Conservation (phyloP, 176 grass and related monocot species). For the Oryza coarctata region DNA sequence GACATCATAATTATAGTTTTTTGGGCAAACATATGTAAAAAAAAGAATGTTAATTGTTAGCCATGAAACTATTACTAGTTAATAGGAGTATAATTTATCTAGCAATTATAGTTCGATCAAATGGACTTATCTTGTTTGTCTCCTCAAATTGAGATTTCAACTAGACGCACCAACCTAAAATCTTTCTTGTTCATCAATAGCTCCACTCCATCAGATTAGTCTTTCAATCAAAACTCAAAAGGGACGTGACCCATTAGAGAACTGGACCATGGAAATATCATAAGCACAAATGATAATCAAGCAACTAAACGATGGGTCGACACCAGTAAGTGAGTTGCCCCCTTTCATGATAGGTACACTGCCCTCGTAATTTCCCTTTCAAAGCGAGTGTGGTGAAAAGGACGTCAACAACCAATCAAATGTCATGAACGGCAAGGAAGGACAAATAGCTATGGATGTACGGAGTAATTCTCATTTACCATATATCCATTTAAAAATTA, state of each 20-base stretch:
- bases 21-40: not conserved
- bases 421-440: slow-evolving; percentile 28
- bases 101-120: not conserved
- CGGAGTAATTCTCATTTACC: too few relatives aligned
- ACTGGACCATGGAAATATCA: not conserved
- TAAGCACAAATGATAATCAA: slow-evolving; percentile 12
- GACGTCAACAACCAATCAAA: not conserved
- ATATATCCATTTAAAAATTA: too few relatives aligned
- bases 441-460: not conserved
- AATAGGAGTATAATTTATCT: not conserved
- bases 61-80: not conserved
- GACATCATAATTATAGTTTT: not conserved
- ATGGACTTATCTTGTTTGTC: not conserved
- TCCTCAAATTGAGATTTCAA: not conserved
- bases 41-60: not conserved
- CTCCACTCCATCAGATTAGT: not conserved
- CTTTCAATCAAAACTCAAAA: not conserved
- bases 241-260: not conserved
- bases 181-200: not conserved
- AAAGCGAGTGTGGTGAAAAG: slow-evolving; percentile 20
- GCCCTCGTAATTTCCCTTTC: slow-evolving; percentile 24
- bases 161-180: not conserved
- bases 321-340: slow-evolving; percentile 20
- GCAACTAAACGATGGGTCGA: not conserved
- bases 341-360: slow-evolving; percentile 25